phyloP scores from a whole-genome alignment of 805 yeast species.

The Starmerella gropengiesseri region DNA sequence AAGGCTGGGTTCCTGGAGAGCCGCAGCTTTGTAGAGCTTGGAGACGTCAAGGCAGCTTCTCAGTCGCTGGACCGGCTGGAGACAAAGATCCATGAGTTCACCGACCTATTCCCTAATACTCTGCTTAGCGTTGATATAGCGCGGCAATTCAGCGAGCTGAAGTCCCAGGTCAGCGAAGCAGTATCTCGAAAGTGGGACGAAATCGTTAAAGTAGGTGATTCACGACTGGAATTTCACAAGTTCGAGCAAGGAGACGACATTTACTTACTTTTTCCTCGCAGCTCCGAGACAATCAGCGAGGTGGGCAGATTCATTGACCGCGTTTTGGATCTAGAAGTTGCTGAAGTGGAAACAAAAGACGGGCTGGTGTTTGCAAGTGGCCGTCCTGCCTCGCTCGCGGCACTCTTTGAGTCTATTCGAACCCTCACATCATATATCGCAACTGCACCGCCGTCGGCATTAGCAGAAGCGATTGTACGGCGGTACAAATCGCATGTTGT shows the following conservation, averaged over 20 bases:
- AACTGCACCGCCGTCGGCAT: neutral
- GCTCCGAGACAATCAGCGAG: neutral
- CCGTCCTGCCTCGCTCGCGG: neutral
- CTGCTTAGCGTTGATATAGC: constrained; percentile 8
- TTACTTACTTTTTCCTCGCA: neutral
- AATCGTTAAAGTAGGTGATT: neutral
- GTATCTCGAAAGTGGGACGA: neutral
- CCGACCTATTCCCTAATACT: constrained; percentile 5
- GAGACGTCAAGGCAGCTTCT: constrained; percentile 1
- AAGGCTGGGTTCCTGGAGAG: constrained; percentile 11
- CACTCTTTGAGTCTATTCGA: neutral
- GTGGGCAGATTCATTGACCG: neutral
- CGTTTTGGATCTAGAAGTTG: constrained; percentile 2
- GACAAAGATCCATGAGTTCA: constrained; percentile 2
- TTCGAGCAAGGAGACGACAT: neutral
- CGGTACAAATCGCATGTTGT: constrained; percentile 13
- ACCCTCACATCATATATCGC: neutral
- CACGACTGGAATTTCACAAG: neutral
- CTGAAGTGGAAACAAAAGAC: neutral
- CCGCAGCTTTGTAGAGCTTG: constrained; percentile 2
- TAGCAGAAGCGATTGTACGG: constrained; percentile 1
- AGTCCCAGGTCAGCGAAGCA: neutral
- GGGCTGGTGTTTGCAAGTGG: neutral
- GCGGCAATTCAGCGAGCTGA: constrained; percentile 4
- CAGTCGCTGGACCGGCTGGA: constrained; percentile 4